Evolutionary conservation across 2,329 filamentous ascomycete species (phyloP).

Genomic region (Sporothrix sp.): DNA sequence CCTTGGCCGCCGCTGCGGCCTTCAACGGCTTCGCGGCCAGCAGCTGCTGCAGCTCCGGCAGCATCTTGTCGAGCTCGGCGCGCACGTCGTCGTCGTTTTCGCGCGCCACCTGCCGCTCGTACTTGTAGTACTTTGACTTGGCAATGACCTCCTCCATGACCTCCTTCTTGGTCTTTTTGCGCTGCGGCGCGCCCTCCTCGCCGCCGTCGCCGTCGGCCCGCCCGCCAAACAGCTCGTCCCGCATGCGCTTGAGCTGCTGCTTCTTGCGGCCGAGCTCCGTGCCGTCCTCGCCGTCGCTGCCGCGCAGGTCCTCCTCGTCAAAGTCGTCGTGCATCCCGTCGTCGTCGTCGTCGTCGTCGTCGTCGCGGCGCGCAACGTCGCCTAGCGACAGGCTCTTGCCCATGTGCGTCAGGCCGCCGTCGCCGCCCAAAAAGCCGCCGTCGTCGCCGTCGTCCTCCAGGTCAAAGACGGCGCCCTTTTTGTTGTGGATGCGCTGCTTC

Average conservation of each 20-base stretch:
- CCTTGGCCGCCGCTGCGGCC: slow-evolving; percentile 13
- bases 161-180: slow-evolving; percentile 91
- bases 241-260: slow-evolving; percentile 47
- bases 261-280: slow-evolving; percentile 51
- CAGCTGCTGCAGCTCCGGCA: slow-evolving; percentile 65
- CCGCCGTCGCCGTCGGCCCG: slow-evolving; percentile 28
- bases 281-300: slow-evolving; percentile 47
- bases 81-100: slow-evolving; percentile 88
- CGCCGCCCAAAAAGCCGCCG: slow-evolving; percentile 25
- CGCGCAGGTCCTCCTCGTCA: slow-evolving; percentile 62
- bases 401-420: slow-evolving; percentile 42
- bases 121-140: slow-evolving; percentile 93
- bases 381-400: background rate
- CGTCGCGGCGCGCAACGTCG: slow-evolving; percentile 20
- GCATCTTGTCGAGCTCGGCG: slow-evolving; percentile 72
- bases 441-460: slow-evolving; percentile 75
- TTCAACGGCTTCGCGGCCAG: slow-evolving; percentile 37
- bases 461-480: slow-evolving; percentile 75
- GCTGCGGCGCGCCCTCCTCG: slow-evolving; percentile 54
- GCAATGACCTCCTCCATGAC: slow-evolving; percentile 97
- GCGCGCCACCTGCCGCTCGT: slow-evolving; percentile 83
- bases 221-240: slow-evolving; percentile 30
- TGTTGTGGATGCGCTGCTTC: slow-evolving; percentile 62
- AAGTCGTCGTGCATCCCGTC: slow-evolving; percentile 54
- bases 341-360: background rate